Conservation (phyloP, 768 basidiomycete species). For the Thelephora ganbajun region DNA sequence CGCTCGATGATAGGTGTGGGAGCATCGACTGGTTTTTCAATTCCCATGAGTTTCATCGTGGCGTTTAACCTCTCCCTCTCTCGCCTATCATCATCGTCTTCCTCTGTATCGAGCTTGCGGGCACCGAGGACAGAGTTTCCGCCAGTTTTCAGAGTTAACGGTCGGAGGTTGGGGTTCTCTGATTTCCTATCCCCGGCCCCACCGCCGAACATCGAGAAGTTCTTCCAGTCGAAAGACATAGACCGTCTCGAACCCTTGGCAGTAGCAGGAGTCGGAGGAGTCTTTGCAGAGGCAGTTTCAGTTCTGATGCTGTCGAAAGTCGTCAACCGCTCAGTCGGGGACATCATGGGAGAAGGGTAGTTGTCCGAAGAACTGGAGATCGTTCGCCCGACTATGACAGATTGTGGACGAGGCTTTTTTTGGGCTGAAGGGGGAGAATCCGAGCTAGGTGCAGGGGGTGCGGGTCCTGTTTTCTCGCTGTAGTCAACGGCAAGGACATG, state of each 20-base stretch:
- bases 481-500: conserved; percentile 92
- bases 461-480: conserved; percentile 40
- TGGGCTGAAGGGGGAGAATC: conserved; percentile 13
- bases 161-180: conserved; percentile 44
- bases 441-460: conserved; percentile 28
- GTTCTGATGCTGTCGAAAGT: conserved; percentile 16
- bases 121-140: conserved; percentile 41
- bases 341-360: conserved; percentile 19
- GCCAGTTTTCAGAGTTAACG: conserved; percentile 62
- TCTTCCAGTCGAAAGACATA: conserved; percentile 75
- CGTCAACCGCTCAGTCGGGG: conserved; percentile 16
- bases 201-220: conserved; percentile 54
- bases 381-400: conserved; percentile 30
- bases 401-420: conserved; percentile 46
- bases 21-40: conserved; percentile 47
- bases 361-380: not conserved
- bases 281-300: conserved; percentile 9
- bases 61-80: conserved; percentile 82
- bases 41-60: conserved; percentile 91
- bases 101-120: conserved; percentile 72
- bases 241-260: conserved; percentile 48
- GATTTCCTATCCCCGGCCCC: conserved; percentile 43
- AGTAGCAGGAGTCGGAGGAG: conserved; percentile 12
- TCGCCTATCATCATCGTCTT: conserved; percentile 84
- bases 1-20: conserved; percentile 19